Base-by-base conservation (phyloP, 371 early-diverging fungal species). In the Lichtheimia hyalospora region DNA sequence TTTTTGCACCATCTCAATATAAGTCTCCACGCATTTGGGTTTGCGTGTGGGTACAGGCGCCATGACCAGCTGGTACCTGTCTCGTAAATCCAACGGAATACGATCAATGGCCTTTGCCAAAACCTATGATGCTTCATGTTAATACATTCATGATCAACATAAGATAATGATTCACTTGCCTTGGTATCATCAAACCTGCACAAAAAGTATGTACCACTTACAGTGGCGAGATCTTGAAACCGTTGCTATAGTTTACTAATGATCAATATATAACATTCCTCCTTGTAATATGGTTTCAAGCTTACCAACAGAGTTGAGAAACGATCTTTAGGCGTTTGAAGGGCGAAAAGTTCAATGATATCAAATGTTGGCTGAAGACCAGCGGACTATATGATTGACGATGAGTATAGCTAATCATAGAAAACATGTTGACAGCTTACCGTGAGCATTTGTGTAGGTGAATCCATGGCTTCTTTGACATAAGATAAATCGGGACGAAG, bases 281-380 rank as follows among this genome's bases (percentile, higher is more conserved):
- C 23, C 16, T 43, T 12, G 13, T 13, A 15, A 5, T 24, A 21
- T 8, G 10, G 7, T 18, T 18, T 40, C 46, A 62, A 65, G 58
- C 69, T 71, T 69, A 81, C 84, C 75, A 92, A 67, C 5, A 94
- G 77, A 24, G 75, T 67, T 2, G 87, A 77, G 59, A 91, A 88
- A 1, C 69, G 74, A 49, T 78, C 83, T 1, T 79, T 66, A 7
- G 94, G 92, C 66, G 93, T 79, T 62, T 88, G 87, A 43, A 81
- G 67, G 20, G 91, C 79, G 64, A 96, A 95, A 27, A 79, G 59
- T 67, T 95, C 93, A 18, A 95, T 70, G 71, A 89, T 88, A n/a
- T 94, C 93, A 2, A 88, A 58, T 4, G 84, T 83, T 1, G 96
- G 94, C 54, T 86, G 87, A 18, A 95, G 66, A 7, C 92, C 95